Conservation (phyloP, 2,329 filamentous ascomycete genomes). For the Berkeleyomyces rouxiae region DNA sequence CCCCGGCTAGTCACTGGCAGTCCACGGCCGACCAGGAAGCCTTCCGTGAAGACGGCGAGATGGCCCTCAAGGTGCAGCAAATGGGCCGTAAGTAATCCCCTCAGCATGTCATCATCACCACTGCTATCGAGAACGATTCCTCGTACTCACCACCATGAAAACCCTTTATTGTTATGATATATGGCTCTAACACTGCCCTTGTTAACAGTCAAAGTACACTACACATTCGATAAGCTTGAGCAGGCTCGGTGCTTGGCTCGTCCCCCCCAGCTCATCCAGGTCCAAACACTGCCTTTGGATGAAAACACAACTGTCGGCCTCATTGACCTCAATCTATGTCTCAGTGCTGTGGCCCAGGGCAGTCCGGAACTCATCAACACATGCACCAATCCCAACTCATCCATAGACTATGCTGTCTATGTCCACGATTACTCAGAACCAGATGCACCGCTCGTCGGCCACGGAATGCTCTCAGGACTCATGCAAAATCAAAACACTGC, state of each 20-base stretch:
- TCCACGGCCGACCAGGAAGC: slow-evolving; percentile 1
- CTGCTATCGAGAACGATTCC: neutral
- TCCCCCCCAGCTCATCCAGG: slow-evolving; percentile 59
- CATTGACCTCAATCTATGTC: slow-evolving; percentile 71
- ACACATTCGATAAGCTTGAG: slow-evolving; percentile 82
- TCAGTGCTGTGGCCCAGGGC: slow-evolving; percentile 58
- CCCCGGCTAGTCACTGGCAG: slow-evolving; percentile 10
- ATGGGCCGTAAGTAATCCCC: slow-evolving; percentile 46
- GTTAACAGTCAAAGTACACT: slow-evolving; percentile 74
- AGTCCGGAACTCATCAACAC: slow-evolving; percentile 58
- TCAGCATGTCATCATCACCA: neutral
- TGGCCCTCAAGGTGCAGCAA: slow-evolving; percentile 34
- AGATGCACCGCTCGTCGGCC: slow-evolving; percentile 80
- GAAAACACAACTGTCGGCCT: slow-evolving; percentile 69
- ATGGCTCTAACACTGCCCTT: slow-evolving; percentile 16
- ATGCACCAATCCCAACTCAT: slow-evolving; percentile 35
- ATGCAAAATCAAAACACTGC: slow-evolving; percentile 30
- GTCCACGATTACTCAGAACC: slow-evolving; percentile 93
- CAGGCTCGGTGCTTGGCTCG: slow-evolving; percentile 82
- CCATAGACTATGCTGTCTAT: slow-evolving; percentile 85
- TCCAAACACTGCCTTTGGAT: slow-evolving; percentile 69
- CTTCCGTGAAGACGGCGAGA: slow-evolving; percentile 28
- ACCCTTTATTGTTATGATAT: slow-evolving; percentile 7
- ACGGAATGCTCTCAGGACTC: slow-evolving; percentile 83
- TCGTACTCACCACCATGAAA: neutral